Evolutionary conservation across 1,284 basidiomycete species (phyloP).

Genomic region (Apiotrichum brassicae): DNA sequence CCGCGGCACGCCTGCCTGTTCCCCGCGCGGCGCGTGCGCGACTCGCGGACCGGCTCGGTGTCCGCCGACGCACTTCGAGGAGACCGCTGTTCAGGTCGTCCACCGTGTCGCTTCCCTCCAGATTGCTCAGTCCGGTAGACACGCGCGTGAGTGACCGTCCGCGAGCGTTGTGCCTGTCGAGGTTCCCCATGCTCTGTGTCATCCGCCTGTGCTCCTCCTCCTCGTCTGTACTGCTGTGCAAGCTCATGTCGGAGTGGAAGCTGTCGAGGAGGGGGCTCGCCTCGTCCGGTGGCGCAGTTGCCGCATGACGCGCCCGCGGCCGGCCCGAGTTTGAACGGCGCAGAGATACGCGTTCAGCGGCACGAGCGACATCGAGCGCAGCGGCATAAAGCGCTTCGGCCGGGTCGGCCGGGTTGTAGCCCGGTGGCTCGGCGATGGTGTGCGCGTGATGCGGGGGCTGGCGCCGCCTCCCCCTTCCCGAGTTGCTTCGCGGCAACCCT

Average conservation of each 20-base stretch:
- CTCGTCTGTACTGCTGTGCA: slow-evolving; percentile 9
- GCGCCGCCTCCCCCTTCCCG: slow-evolving; percentile 4
- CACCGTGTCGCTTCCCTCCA: slow-evolving; percentile 6
- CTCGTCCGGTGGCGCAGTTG: slow-evolving; percentile 1
- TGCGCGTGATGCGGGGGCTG: slow-evolving; percentile 15
- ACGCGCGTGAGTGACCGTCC: slow-evolving; percentile 9
- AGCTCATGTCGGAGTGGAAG: slow-evolving; percentile 31
- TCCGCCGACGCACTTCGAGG: slow-evolving; percentile 10
- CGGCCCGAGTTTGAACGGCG: slow-evolving; percentile 14
- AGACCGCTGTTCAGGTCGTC: slow-evolving; percentile 10
- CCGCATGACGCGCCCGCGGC: slow-evolving; percentile 6
- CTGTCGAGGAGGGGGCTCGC: slow-evolving; percentile 4
- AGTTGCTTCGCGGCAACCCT: background rate
- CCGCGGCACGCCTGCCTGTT: slow-evolving; percentile 30
- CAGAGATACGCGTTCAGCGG: slow-evolving; percentile 42
- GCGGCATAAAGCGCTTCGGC: slow-evolving; percentile 42
- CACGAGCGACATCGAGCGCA: slow-evolving; percentile 44
- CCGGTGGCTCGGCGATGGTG: slow-evolving; percentile 4
- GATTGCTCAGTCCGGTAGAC: background rate
- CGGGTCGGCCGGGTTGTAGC: slow-evolving; percentile 1
- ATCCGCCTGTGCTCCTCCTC: slow-evolving; percentile 7
- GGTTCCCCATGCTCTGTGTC: slow-evolving; percentile 16
- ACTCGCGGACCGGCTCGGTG: slow-evolving; percentile 8
- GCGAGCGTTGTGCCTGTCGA: slow-evolving; percentile 5
- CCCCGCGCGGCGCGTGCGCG: slow-evolving; percentile 4